Conservation (phyloP, 2,329 filamentous ascomycete species). For the Nakataea oryzae region DNA sequence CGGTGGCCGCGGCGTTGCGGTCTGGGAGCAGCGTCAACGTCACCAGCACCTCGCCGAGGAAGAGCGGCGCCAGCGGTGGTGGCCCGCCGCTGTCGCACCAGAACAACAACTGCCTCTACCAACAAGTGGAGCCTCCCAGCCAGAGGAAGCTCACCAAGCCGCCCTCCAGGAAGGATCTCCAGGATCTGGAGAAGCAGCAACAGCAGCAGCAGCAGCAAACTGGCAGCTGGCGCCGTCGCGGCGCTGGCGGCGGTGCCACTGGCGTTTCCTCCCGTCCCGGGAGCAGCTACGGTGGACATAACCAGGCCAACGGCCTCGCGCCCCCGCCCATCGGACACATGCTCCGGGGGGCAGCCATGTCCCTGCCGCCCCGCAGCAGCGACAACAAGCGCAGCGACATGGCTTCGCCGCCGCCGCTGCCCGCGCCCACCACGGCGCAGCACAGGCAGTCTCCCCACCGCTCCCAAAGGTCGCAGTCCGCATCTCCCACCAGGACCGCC, state of each 20-base stretch:
- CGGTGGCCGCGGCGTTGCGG: slow-evolving; percentile 1
- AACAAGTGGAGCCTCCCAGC: neutral
- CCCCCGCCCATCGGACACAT: neutral
- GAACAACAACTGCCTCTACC: neutral
- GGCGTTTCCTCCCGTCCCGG: neutral
- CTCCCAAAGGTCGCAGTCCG: neutral
- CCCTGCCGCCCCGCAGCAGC: neutral
- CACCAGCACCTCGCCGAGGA: slow-evolving; percentile 3
- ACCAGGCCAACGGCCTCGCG: neutral
- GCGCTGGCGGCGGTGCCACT: neutral
- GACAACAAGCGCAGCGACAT: neutral
- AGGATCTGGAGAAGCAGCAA: neutral
- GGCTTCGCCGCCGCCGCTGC: neutral
- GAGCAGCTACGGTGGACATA: neutral
- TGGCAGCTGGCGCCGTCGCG: neutral
- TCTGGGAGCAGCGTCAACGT: slow-evolving; percentile 9
- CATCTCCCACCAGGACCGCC: neutral
- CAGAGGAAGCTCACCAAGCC: slow-evolving; percentile 2
- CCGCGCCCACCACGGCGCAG: neutral
- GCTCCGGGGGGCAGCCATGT: neutral
- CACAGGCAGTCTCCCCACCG: neutral
- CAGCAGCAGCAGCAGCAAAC: neutral
- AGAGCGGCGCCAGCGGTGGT: neutral
- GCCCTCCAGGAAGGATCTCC: neutral
- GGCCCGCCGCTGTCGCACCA: neutral